Evolutionary conservation across 192 early-diverging fungal genomes (phyloP), one percentile per base, ranked within the genome.

Genomic region (Backusella luteola): DNA sequence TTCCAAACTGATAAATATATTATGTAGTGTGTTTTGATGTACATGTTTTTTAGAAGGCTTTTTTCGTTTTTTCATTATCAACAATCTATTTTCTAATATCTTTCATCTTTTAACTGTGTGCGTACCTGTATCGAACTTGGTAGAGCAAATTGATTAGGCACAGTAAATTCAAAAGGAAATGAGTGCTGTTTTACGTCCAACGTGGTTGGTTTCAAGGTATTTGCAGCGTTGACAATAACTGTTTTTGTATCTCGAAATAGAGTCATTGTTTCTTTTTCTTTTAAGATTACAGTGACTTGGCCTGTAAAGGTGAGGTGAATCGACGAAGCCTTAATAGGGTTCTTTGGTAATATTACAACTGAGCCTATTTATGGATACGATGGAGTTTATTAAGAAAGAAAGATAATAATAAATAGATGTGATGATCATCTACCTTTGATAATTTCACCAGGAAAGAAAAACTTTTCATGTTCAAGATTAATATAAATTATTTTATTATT

Each of bases 81-180:
- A 53, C n/a, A 63, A n/a, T 39, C 41, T 41, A 39, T 39, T 5
- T 14, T 68, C 14, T 44, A 44, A 14, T 44, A 14, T 44, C 14
- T 14, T 44, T 14, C 14, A 14, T 44, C 4, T 44, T 44, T 70
- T 17, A 32, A 32, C 32, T 32, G 32, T 32, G 32, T 32, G 32
- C 32, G 23, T 68, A 84, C 82, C 69, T 80, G 76, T 79, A 80
- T 84, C 21, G 73, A 71, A 66, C 82, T 84, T 1, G 82, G 82
- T 21, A 84, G 34, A 4, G 71, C 1, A 38, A 84, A 52, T 49
- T 84, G 49, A 35, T 66, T 59, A 6, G 82, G 82, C 34, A 84
- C 76, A 15, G 52, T 56, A 29, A 80, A 80, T 49, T 80, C 69
- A 73, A 84, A 84, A 26, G 78, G 76, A 69, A 84, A 84, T 14